Evolutionary conservation across 148 eudicot species (phyloP), one percentile per base, ranked within the genome.

Genomic region (Rhododendron kiyosumense): DNA sequence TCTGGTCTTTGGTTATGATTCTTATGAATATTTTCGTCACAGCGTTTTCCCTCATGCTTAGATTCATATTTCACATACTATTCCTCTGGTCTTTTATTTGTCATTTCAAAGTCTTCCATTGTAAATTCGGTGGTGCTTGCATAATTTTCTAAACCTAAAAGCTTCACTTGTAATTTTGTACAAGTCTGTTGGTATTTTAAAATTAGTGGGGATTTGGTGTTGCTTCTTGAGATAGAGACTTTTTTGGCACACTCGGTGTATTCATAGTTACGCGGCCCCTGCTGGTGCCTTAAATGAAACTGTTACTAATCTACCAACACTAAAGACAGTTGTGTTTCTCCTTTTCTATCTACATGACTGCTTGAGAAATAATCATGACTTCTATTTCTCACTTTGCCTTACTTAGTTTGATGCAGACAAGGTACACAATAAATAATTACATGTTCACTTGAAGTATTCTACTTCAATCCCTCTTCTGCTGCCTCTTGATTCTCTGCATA

Each of bases 131-230:
- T 1, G 1, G 51, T 38, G 84, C 77, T 24, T 83, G 85, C 85
- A 83, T 14, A 43, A 28, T n/a, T 83, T 83, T 63, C 20, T 83
- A 45, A 83, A 83, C 51, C 38, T 65, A 63, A 63, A 54, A 15
- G 61, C 61, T 54, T 5, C 61, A 54, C 7, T 5, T 54, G 2
- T 17, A 18, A 54, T 4, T 54, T 18, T 5, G 24, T 54, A 18
- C 20, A 54, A 17, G 61, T 18, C 61, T 18, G 61, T 54, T 18
- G 20, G 59, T 14, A 4, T 17, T 54, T 54, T 18, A 54, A 54
- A 54, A 54, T 17, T 54, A 54, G 61, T 17, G 22, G 61, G 61
- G 45, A 41, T 14, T 61, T 63, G 3, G 69, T 65, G 28, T 65
- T 8, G 14, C 71, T 65, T 65, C 71, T 65, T 65, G 71, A 65